Conservation (phyloP, 108 stramenopile species). For the Skeletonema tropicum region DNA sequence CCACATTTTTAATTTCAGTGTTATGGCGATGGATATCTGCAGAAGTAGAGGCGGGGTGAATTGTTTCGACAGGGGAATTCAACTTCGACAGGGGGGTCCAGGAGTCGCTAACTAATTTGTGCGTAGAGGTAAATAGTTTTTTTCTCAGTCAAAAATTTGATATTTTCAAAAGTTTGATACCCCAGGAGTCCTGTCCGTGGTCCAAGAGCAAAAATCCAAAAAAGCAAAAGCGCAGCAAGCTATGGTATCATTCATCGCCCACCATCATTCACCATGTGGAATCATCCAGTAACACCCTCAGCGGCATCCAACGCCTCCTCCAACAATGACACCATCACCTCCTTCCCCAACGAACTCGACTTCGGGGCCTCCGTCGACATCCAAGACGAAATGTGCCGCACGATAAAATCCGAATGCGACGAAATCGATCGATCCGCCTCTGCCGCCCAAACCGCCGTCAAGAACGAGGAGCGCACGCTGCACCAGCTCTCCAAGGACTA, state of each 20-base stretch:
- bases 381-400: constrained; percentile 53
- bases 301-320: neutral
- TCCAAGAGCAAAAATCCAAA: constrained; percentile 1
- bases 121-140: no score
- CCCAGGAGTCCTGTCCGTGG: no score
- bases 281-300: constrained; percentile 5
- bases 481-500: constrained; percentile 52
- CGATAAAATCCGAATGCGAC: constrained; percentile 48
- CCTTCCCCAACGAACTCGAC: constrained; percentile 14
- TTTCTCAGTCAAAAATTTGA: no score
- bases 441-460: neutral
- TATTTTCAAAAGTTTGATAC: no score
- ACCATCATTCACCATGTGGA: neutral
- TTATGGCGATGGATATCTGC: no score
- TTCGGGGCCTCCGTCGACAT: constrained; percentile 54
- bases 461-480: constrained; percentile 45
- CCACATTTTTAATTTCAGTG: no score
- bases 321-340: neutral
- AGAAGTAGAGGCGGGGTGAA: no score
- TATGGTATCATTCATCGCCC: no score
- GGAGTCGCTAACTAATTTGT: no score
- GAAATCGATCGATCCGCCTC: constrained; percentile 38
- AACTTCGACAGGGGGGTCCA: no score
- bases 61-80: no score
- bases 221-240: neutral